phyloP scores from a whole-genome alignment of 306 rosid genomes.

The Albizia julibrissin region DNA sequence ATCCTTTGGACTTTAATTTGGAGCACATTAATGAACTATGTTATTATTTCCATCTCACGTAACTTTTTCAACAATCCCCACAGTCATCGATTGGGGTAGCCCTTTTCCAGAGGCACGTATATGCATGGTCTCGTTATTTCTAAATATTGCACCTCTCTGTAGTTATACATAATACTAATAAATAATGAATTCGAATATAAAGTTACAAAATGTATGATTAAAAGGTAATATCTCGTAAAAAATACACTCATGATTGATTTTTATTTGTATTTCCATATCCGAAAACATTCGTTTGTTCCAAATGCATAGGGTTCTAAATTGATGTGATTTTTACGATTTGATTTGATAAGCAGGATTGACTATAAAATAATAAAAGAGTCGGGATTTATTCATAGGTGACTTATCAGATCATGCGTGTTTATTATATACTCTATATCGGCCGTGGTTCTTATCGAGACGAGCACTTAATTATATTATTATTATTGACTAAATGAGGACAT shows the following conservation, averaged over 20 bases:
- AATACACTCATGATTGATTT: too few relatives aligned
- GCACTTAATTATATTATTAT: background rate
- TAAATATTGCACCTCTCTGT: too few relatives aligned
- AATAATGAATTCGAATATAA: background rate
- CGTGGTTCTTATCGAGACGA: background rate
- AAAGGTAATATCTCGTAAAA: background rate
- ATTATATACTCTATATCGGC: background rate
- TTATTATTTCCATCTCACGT: background rate
- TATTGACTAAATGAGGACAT: background rate
- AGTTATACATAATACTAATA: background rate
- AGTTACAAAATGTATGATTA: background rate
- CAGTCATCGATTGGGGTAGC: background rate
- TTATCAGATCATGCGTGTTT: background rate
- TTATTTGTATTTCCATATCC: too few relatives aligned
- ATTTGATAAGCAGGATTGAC: background rate
- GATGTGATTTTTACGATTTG: background rate
- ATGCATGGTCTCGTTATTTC: background rate
- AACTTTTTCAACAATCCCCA: background rate
- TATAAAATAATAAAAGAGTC: background rate
- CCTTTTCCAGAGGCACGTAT: background rate
- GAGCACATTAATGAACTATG: background rate
- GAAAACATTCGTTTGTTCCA: too few relatives aligned
- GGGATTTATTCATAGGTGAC: background rate
- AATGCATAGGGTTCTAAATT: background rate
- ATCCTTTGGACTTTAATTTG: background rate